A percentile compares a stretch with the other conserved stretches of the same genome.
Conservation (phyloP, 192 early-diverging fungal species). For the Backusella circina region DNA sequence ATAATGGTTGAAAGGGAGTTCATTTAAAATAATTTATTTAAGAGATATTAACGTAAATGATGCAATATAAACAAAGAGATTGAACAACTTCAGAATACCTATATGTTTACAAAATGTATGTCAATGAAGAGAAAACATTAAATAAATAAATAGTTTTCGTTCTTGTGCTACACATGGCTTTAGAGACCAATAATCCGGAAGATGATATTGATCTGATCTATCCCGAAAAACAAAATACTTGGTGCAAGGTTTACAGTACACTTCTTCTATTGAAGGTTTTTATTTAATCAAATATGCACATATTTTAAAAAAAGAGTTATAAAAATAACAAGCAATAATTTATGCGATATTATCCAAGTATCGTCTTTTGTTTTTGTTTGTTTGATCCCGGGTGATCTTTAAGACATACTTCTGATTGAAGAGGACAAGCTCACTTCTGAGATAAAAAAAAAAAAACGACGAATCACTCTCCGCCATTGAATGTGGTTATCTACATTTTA, state of each 20-base stretch:
- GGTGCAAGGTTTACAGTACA: not conserved
- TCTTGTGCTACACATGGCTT: not conserved
- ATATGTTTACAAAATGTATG: too few species aligned
- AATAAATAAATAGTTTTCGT: not conserved
- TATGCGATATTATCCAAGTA: not conserved
- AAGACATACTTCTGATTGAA: not conserved
- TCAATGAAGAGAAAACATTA: too few species aligned
- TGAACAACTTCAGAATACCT: too few species aligned
- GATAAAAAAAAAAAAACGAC: not conserved
- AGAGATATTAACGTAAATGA: not conserved
- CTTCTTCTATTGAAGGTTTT: not conserved
- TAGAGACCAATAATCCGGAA: not conserved
- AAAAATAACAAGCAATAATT: too few species aligned
- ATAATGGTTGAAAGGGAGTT: not conserved
- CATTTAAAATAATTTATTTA: not conserved
- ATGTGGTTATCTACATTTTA: not conserved
- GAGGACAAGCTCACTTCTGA: not conserved
- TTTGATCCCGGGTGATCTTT: not conserved
- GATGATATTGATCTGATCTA: not conserved
- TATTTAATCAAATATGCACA: too few species aligned
- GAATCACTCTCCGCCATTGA: not conserved
- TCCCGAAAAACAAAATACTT: not conserved
- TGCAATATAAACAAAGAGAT: too few species aligned
- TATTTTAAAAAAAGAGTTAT: too few species aligned
- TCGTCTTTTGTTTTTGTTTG: too few species aligned